A percentile compares a stretch with the other conserved stretches of the same genome.
Evolutionary conservation across 2,329 filamentous ascomycete species (phyloP).

Genomic region (Cordyceps javanica): DNA sequence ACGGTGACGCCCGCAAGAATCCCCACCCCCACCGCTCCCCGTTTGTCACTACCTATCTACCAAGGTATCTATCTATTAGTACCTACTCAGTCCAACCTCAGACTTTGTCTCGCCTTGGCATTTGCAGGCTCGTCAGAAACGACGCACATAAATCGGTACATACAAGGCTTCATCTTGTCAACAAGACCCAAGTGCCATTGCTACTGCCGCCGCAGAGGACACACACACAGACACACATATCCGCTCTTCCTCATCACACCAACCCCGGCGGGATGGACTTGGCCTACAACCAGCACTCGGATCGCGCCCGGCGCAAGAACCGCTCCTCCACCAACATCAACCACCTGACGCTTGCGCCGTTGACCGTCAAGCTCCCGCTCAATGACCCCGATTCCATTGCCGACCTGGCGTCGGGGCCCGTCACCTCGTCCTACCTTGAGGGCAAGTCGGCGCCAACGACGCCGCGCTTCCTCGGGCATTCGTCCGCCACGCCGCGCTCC

Average conservation of each 20-base stretch:
- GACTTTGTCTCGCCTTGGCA: background rate
- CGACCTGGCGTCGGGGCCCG: constrained; percentile 29
- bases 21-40: background rate
- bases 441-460: constrained; percentile 59
- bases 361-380: constrained; percentile 56
- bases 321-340: constrained; percentile 54
- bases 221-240: background rate
- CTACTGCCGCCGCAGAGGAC: no score
- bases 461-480: constrained; percentile 55
- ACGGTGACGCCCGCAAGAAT: no score
- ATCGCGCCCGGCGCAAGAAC: constrained; percentile 50
- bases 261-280: constrained; percentile 47
- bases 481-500: constrained; percentile 44
- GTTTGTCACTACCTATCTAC: constrained; percentile 7
- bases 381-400: constrained; percentile 44
- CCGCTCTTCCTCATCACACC: no score
- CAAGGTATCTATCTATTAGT: no score
- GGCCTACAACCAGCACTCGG: constrained; percentile 55
- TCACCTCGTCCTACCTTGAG: constrained; percentile 48
- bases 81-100: no score
- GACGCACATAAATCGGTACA: no score
- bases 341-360: constrained; percentile 56
- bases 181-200: background rate
- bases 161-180: background rate
- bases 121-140: background rate